phyloP scores from a whole-genome alignment of 805 yeast genomes.

The Priceomyces castillae region DNA sequence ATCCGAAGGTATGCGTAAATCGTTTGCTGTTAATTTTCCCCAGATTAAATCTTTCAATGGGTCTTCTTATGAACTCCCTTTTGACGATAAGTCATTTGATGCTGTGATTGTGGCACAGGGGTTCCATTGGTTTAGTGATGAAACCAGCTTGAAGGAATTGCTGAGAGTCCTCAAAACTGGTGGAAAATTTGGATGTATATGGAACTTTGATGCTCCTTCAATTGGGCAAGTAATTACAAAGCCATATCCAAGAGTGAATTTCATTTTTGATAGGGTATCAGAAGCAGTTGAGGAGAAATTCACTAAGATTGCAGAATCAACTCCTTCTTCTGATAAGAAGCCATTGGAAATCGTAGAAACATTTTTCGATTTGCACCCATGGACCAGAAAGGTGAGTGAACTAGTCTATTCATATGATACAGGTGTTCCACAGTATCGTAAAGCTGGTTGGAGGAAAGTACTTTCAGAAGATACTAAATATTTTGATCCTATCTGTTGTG shows the following conservation, averaged over 20 bases:
- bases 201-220: constrained; percentile 51
- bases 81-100: constrained; percentile 44
- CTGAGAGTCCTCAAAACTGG: constrained; percentile 46
- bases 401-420: constrained; percentile 35
- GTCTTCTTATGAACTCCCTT: constrained; percentile 47
- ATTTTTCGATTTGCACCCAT: constrained; percentile 23
- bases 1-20: constrained; percentile 52
- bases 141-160: constrained; percentile 46
- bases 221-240: constrained; percentile 8
- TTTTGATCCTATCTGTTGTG: constrained; percentile 35
- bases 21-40: constrained; percentile 49
- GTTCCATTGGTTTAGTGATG: constrained; percentile 65
- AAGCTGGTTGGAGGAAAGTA: constrained; percentile 46
- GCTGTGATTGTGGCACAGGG: constrained; percentile 58
- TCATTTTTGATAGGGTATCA: constrained; percentile 1
- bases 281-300: not conserved
- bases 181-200: constrained; percentile 53
- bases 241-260: constrained; percentile 2
- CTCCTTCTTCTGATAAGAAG: not conserved
- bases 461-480: constrained; percentile 17
- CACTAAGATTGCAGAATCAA: not conserved
- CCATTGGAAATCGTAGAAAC: constrained; percentile 8
- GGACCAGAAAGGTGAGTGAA: constrained; percentile 38
- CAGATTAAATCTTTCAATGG: constrained; percentile 34
- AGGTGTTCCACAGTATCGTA: constrained; percentile 57